Percentiles rank a stretch among this genome's conserved stretches.
Evolutionary conservation across 345 rosid genomes (phyloP).

Genomic region (Garcia nutans): DNA sequence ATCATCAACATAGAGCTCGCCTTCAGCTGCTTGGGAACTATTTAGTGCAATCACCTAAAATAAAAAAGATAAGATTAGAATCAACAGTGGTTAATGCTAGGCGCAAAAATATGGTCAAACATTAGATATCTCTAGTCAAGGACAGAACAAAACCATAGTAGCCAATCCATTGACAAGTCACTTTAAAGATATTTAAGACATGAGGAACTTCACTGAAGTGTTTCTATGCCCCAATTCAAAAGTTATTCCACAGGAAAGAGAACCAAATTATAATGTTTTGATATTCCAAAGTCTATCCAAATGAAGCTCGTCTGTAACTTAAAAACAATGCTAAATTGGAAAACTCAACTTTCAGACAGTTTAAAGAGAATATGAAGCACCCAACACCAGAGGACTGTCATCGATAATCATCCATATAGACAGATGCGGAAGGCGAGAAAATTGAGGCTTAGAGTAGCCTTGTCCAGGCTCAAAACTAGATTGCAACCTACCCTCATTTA

Average conservation of each 20-base stretch:
- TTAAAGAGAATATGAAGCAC: too few relatives aligned
- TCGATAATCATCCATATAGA: too few relatives aligned
- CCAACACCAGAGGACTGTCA: too few relatives aligned
- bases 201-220: too few relatives aligned
- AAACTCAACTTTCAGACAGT: too few relatives aligned
- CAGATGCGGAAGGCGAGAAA: background rate
- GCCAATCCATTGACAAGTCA: background rate
- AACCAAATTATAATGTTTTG: too few relatives aligned
- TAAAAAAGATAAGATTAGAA: background rate
- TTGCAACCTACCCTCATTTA: background rate
- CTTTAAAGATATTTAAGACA: too few relatives aligned
- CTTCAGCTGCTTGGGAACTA: constrained; percentile 83
- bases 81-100: background rate
- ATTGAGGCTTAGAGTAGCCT: background rate
- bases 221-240: too few relatives aligned
- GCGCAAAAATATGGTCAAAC: background rate
- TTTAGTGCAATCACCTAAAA: constrained; percentile 85
- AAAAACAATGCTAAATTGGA: too few relatives aligned
- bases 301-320: too few relatives aligned
- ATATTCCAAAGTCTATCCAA: too few relatives aligned
- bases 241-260: too few relatives aligned
- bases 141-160: background rate
- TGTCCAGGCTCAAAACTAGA: background rate
- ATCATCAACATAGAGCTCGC: constrained; percentile 92
- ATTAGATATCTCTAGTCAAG: background rate